Conservation (phyloP, 768 basidiomycete species). For the Pisolithus tinctorius region DNA sequence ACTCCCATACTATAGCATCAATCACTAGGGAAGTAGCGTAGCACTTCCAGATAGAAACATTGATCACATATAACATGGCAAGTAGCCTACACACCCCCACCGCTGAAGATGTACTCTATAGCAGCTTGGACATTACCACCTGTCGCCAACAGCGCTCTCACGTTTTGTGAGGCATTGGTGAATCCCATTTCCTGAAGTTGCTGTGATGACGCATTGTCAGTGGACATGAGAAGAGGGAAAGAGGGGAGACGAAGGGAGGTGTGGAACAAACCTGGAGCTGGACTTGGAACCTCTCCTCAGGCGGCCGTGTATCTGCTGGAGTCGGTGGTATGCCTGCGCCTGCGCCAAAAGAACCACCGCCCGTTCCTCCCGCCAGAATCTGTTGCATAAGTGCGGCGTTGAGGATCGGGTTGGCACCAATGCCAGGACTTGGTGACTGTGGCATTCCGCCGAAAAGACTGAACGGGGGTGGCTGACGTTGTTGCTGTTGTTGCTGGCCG, state of each 20-base stretch:
- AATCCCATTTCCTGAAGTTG: conserved; percentile 97
- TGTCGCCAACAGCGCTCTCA: conserved; percentile 84
- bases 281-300: conserved; percentile 90
- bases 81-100: conserved; percentile 53
- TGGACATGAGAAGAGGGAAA: background rate
- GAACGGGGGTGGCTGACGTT: background rate
- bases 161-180: conserved; percentile 81
- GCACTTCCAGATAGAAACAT: too few species aligned
- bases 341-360: conserved; percentile 15
- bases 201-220: conserved; percentile 30
- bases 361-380: conserved; percentile 27
- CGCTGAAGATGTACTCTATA: conserved; percentile 85
- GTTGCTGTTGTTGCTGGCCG: conserved; percentile 1
- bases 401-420: conserved; percentile 11
- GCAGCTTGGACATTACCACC: conserved; percentile 91
- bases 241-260: background rate
- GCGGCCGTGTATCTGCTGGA: conserved; percentile 64
- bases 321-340: conserved; percentile 23
- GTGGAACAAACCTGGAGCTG: conserved; percentile 59
- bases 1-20: too few species aligned
- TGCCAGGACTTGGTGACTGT: background rate
- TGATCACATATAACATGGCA: background rate
- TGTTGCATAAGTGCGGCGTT: conserved; percentile 42
- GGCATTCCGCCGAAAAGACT: conserved; percentile 3
- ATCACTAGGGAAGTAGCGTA: too few species aligned